Base-by-base conservation (phyloP, 805 yeast species). In the Tetrapisispora pingtungensis region DNA sequence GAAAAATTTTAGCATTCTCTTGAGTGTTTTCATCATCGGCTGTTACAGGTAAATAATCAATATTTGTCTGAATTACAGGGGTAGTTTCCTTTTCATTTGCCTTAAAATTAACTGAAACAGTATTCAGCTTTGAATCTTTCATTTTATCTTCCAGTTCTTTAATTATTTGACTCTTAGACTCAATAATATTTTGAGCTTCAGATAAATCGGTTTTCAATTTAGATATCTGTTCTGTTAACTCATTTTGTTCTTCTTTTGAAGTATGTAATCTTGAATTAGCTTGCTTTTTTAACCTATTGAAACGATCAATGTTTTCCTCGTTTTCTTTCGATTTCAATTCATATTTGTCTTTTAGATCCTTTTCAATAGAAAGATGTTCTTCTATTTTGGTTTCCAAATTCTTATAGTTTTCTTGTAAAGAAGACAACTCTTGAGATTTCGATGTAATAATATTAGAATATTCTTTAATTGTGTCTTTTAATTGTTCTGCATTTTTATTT, bases 201-300 rank as follows among this genome's bases (percentile, higher is more conserved):
- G 64, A 61, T 27, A 70, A 71, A 17, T 61, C 59, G 1, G 53
- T 46, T 14, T 53, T 52, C 19, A 72, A 44, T 4, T 57, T 61
- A 8, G 58, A 59, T 13, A 69, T 48, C 46, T 70, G 64, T 7
- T 53, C 46, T 37, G 61, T 73, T 35, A 78, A 58, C 6, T 62
- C 66, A 31, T 66, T 64, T 26, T 71, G 59, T 8, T 65, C 64
- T 7, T 55, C 53, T 39, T 56, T 57, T 3, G 59, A 51, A 7
- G 57, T 56, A 42, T 59, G 57, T 31, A 62, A 44, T 31, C 61
- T 60, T 39, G 67, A 68, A 54, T 62, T 62, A 1, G 69, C 68
- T 41, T 55, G 62, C 49, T 55, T 54, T 49, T 53, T 64, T 24
- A 66, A 45, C 35, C 65, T 54, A 34, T 51, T 55, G 43, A 64